phyloP scores from a whole-genome alignment of 148 eudicot species.

The Vaccinium macrocarpon region DNA sequence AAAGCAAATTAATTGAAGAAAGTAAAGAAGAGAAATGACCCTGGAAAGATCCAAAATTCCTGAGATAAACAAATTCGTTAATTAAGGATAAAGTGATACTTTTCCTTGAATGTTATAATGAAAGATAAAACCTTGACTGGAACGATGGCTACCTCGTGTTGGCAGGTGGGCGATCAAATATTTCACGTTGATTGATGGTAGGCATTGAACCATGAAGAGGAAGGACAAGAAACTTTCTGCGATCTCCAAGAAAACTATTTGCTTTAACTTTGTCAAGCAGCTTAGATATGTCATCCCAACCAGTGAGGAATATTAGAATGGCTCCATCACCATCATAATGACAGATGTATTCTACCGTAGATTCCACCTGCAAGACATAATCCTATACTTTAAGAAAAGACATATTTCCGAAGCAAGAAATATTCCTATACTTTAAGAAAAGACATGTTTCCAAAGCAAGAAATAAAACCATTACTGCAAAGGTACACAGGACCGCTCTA shows the following conservation, averaged over 20 bases:
- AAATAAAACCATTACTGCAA: neutral
- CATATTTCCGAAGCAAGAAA: no score
- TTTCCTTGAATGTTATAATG: neutral
- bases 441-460: neutral
- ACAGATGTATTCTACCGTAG: slow-evolving; percentile 82
- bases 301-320: slow-evolving; percentile 90
- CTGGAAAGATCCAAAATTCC: neutral
- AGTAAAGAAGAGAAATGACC: neutral
- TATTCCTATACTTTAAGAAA: neutral
- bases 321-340: slow-evolving; percentile 85
- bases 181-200: slow-evolving; percentile 86
- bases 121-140: neutral
- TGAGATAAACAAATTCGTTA: neutral
- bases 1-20: neutral
- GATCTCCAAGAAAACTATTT: slow-evolving; percentile 66
- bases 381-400: neutral
- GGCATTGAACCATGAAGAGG: slow-evolving; percentile 99
- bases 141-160: slow-evolving; percentile 46
- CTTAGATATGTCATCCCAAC: slow-evolving; percentile 99
- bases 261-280: slow-evolving; percentile 63
- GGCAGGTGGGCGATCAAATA: slow-evolving; percentile 84
- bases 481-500: neutral
- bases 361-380: slow-evolving; percentile 61
- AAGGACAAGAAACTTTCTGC: slow-evolving; percentile 67
- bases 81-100: neutral